Evolutionary conservation across 78 protist genomes (phyloP), one percentile per base, ranked within the genome.

Genomic region (Chrysochromulina tobinii): DNA sequence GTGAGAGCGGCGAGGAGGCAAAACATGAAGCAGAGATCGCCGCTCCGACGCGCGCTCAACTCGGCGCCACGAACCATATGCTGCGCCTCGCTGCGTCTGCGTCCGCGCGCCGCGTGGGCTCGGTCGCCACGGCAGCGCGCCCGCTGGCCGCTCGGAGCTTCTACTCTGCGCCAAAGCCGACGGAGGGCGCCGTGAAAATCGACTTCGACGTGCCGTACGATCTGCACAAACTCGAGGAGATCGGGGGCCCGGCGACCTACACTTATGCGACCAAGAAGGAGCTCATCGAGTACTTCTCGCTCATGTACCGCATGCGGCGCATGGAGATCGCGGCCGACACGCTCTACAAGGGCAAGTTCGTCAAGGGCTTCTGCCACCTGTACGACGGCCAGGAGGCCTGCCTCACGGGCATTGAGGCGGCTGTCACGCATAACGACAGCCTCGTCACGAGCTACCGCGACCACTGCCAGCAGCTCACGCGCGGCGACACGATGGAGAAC

Each of bases 351-450:
- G 72, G 89, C 66, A 93, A 94, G 89, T 68, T 79, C n/a, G 96
- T 98, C 90, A 94, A 98, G 73, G 99, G 99, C 61, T 98, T 98
- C 95, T 96, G 97, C 96, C 99, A 98, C 86, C 94, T 98, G 67
- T 97, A 97, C 95, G 94, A 92, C 90, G 99, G 99, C 0, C 99
- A 97, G 95, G 98, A 98, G 95, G 99, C 98, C 51, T 94, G 96
- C 73, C 55, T 90, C 86, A 79, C 85, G 18, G 99, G 99, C 27
- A 91, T 96, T 89, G 96, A 97, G 92, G 89, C 93, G 54, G 98
- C 92, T 12, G 48, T 92, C 61, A 94, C 73, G 15, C 50, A 79
- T 59, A 9, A 89, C 38, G 99, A 97, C 87, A 81, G 88, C 27
- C 61, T 96, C 67, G 94, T 98, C 92, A 98, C 99, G 8, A 96